Base-by-base conservation (phyloP, 768 basidiomycete genomes). In the Mycena maculata region DNA sequence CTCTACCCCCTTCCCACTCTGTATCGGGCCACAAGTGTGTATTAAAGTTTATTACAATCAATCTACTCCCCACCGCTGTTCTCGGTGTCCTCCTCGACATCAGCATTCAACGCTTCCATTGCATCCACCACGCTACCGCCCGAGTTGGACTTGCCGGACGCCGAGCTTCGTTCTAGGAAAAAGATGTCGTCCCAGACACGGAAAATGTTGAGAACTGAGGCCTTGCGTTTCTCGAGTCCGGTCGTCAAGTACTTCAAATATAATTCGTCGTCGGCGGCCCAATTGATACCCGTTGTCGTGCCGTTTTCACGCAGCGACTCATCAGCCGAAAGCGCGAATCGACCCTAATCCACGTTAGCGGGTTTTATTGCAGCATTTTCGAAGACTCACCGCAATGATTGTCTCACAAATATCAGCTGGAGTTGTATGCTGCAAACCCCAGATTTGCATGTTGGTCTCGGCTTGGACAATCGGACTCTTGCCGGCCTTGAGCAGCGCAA, bases 201-300 rank as follows among this genome's bases (percentile, higher is more conserved):
- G 22, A 52, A 52, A n/a, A 52, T 52, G 5, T 52, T 50, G 30
- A 31, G 23, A 12, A 50, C 49, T 30, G 49, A 50, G 27, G 50
- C 31, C 33, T 52, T 52, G n/a, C 22, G 33, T 20, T 52, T 52
- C 28, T 52, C 50, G 4, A 52, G 31, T 31, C 50, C 50, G 15
- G 50, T 36, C 7, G 31, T 52, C 28, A 52, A 28, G n/a, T 52
- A 52, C 18, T 52, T 52, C 28, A 30, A 20, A 15, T 52, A 52
- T 28, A 52, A 36, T 52, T 52, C 22, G 50, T 52, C 18, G 50
- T 52, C 50, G 31, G 50, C 50, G 10, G 31, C 50, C 50, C 50
- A 52, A 31, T 52, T 52, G 33, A 52, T 52, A 4, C 27, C 25
- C 28, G 27, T 50, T 50, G 15, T 22, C 20, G 42, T 44, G 42